Evolutionary conservation across 805 yeast genomes (phyloP), one percentile per base, ranked within the genome.

Genomic region (Metschnikowia kunwiensis): DNA sequence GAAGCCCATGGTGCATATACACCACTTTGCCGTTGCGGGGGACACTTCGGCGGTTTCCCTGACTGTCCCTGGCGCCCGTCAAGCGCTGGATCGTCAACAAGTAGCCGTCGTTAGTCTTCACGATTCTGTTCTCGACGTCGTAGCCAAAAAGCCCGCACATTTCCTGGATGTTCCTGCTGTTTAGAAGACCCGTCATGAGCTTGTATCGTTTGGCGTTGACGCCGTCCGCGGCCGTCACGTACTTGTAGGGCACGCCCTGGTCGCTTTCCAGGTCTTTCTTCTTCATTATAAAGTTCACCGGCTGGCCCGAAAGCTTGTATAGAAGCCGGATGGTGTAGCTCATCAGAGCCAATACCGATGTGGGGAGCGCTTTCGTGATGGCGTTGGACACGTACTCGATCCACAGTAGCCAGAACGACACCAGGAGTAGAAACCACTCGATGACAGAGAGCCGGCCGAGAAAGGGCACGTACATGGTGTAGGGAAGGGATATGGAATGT

Each of bases 1-100:
- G 68, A 33, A 91, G 66, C 0, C 97, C 97, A 54, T 91, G 97
- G 56, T 91, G 97, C 36, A 91, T 72, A 55, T 85, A 91, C 0
- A 85, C 84, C 1, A 82, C 81, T 35, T 75, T 70, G 0, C 57
- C 55, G 36, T 53, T 50, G 21, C 53, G 30, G 4, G 42, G 44
- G 14, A 26, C 12, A 7, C 24, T 24, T 10, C 31, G 16, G 6
- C 12, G 11, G 6, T 17, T 10, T 1, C 34, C 44, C 18, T 13
- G 5, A 5, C 39, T 51, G 12, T 28, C 39, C 12, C 7, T n/a
- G 11, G 27, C 27, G 5, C 77, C 75, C 9, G 54, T 53, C 2
- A 86, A 69, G 30, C 95, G 66, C 53, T 89, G 96, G 2, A 87
- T 47, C 0, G 88, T 83, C 18, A 89, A 65, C 14, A 86, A 53